These are phyloP conservation scores for Boletus fagicola DNA, from an alignment of 768 basidiomycete species.

Conservation along the genomic window DNA sequence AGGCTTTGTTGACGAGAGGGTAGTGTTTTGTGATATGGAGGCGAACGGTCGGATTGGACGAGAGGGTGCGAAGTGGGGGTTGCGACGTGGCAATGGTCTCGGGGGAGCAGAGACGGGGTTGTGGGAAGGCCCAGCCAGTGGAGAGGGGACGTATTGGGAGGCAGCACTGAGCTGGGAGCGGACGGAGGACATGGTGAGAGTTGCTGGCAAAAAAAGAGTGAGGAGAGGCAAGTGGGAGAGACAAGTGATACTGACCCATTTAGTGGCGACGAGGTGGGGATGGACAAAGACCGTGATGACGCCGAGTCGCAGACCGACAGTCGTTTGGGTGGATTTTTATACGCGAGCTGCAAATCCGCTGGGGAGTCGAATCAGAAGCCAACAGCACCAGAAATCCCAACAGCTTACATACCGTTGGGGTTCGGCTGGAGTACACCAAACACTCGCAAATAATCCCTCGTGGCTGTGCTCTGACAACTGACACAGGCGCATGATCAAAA, in stretches of 20 bases:
- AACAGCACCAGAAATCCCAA: neutral
- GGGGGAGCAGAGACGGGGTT: conserved; percentile 32
- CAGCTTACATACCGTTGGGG: conserved; percentile 27
- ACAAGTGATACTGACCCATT: conserved; percentile 39
- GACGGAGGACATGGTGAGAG: conserved; percentile 43
- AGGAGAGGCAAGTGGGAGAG: neutral
- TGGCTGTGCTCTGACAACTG: neutral
- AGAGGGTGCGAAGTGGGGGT: conserved; percentile 62
- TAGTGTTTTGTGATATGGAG: conserved; percentile 41
- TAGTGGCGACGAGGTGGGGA: conserved; percentile 1
- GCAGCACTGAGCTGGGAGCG: conserved; percentile 25
- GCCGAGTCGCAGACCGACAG: conserved; percentile 28
- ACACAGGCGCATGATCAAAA: neutral
- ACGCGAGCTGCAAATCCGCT: conserved; percentile 23
- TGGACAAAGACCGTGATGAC: conserved; percentile 30
- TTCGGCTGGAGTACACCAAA: conserved; percentile 28
- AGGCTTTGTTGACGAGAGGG: conserved; percentile 40
- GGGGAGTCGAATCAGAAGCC: conserved; percentile 20
- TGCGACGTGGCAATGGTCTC: conserved; percentile 40
- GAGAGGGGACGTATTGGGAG: conserved; percentile 55
- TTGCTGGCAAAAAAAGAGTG: conserved; percentile 27
- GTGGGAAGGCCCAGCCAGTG: conserved; percentile 49
- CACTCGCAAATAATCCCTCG: conserved; percentile 17
- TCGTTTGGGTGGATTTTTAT: conserved; percentile 33
- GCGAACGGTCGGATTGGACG: conserved; percentile 79